phyloP scores from a whole-genome alignment of 768 basidiomycete species.

The Mycena haematopus region DNA sequence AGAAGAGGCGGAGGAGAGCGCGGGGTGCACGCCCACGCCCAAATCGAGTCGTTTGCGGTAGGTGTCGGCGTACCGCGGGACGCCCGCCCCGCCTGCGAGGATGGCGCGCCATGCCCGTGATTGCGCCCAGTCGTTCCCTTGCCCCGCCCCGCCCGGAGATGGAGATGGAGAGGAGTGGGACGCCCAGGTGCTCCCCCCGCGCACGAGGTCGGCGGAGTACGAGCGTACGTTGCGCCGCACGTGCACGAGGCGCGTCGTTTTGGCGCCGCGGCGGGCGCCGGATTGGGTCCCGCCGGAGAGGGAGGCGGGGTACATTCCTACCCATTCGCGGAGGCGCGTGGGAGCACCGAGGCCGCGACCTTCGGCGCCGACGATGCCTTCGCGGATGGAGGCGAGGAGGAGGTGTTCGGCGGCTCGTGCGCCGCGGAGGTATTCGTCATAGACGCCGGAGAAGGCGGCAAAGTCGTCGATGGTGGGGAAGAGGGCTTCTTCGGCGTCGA shows the following conservation, averaged over 20 bases:
- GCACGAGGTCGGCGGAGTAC: not conserved
- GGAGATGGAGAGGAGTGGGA: too few relatives aligned
- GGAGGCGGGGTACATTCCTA: conserved; percentile 5
- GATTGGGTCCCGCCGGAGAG: too few relatives aligned
- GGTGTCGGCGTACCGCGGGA: conserved; percentile 33
- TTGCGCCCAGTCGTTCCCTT: conserved; percentile 20
- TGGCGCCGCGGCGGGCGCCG: conserved; percentile 6
- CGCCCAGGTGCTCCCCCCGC: not conserved
- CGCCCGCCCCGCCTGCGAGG: conserved; percentile 27
- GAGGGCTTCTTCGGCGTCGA: conserved; percentile 16
- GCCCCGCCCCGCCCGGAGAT: not conserved
- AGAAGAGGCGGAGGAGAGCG: conserved; percentile 9
- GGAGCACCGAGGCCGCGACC: not conserved
- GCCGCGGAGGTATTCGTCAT: conserved; percentile 68
- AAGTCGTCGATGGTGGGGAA: conserved; percentile 27
- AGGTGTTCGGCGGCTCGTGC: conserved; percentile 29
- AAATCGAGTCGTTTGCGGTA: conserved; percentile 35
- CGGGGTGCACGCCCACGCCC: conserved; percentile 24
- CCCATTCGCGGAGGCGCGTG: not conserved
- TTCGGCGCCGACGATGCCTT: not conserved
- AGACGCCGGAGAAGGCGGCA: conserved; percentile 59
- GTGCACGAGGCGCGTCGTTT: conserved; percentile 6
- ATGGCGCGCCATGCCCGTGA: conserved; percentile 25
- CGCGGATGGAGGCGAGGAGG: conserved; percentile 7
- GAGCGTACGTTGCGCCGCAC: conserved; percentile 1